These are phyloP conservation scores for Penicillium sp. DNA, from an alignment of 2,329 filamentous ascomycete species.

Conservation along the genomic window DNA sequence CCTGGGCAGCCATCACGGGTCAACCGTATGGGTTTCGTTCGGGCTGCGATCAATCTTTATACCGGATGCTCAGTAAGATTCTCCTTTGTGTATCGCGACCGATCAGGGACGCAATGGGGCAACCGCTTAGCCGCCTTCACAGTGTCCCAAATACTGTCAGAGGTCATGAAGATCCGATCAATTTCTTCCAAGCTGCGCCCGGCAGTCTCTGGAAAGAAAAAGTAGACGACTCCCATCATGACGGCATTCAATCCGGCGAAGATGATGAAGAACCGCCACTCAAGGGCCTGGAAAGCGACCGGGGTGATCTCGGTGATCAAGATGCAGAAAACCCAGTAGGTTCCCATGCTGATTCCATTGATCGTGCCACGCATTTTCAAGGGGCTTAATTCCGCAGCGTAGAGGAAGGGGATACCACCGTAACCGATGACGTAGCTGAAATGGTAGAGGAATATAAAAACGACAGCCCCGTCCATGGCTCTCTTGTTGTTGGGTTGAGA, in stretches of 20 bases:
- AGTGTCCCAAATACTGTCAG: slow-evolving; percentile 8
- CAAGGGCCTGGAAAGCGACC: slow-evolving; percentile 5
- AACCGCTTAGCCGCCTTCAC: slow-evolving; percentile 4
- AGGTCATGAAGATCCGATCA: slow-evolving; percentile 11
- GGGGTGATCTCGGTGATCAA: slow-evolving; percentile 11
- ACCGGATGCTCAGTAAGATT: neutral
- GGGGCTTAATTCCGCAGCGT: slow-evolving; percentile 9
- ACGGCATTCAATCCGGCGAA: slow-evolving; percentile 6
- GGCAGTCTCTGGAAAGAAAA: slow-evolving; percentile 10
- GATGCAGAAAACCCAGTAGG: slow-evolving; percentile 4
- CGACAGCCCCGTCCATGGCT: slow-evolving; percentile 10
- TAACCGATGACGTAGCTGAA: slow-evolving; percentile 7
- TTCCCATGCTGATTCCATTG: slow-evolving; percentile 6
- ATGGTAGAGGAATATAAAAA: slow-evolving; percentile 13
- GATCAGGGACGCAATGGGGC: neutral
- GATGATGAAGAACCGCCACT: slow-evolving; percentile 11
- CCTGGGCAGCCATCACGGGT: neutral
- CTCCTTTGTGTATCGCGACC: neutral
- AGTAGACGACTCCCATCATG: slow-evolving; percentile 7
- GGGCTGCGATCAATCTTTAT: neutral
- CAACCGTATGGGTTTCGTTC: neutral
- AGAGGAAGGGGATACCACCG: slow-evolving; percentile 8
- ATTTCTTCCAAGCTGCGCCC: slow-evolving; percentile 12
- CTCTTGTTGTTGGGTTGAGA: slow-evolving; percentile 10
- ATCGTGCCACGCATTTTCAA: slow-evolving; percentile 8